Percentiles rank a stretch among this genome's conserved stretches.
These are phyloP conservation scores for Dichotomocladium elegans DNA, from an alignment of 371 early-diverging fungal genomes.

Conservation along the genomic window DNA sequence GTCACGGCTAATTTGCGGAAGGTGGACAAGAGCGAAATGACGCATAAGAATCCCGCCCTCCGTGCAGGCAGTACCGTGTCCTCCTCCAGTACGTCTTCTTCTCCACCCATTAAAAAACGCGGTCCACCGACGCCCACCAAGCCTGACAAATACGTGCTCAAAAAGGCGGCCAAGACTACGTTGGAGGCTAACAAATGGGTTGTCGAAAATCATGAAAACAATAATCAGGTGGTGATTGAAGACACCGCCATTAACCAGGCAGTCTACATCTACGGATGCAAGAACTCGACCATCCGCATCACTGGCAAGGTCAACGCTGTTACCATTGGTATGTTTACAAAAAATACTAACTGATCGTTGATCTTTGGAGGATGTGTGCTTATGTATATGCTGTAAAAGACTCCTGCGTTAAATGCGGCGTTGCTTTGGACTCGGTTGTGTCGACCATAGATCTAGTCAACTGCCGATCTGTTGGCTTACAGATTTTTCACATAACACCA, in stretches of 20 bases:
- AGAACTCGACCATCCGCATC: slow-evolving; percentile 83
- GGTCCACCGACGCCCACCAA: slow-evolving; percentile 64
- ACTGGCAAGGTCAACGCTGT: slow-evolving; percentile 91
- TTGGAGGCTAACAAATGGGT: slow-evolving; percentile 94
- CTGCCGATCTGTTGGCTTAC: slow-evolving; percentile 84
- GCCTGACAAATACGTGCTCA: slow-evolving; percentile 59
- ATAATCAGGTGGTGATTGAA: slow-evolving; percentile 73
- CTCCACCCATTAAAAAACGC: slow-evolving; percentile 46
- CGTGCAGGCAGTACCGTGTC: slow-evolving; percentile 61
- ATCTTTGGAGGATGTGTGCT: too few species aligned
- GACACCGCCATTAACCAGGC: slow-evolving; percentile 81
- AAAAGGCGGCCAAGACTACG: slow-evolving; percentile 77
- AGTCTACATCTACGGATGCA: slow-evolving; percentile 91
- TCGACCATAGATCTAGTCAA: slow-evolving; percentile 91
- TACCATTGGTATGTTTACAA: slow-evolving; percentile 62
- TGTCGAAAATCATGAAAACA: slow-evolving; percentile 81
- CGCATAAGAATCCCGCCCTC: slow-evolving; percentile 93
- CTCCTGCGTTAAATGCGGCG: slow-evolving; percentile 83
- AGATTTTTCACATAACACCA: slow-evolving; percentile 81
- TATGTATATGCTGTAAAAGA: slow-evolving; percentile 54
- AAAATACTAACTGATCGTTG: too few species aligned
- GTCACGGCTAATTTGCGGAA: slow-evolving; percentile 86
- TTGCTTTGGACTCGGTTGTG: slow-evolving; percentile 82
- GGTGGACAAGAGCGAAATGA: slow-evolving; percentile 94
- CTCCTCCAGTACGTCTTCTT: slow-evolving; percentile 22